Conservation (phyloP, 495 filamentous ascomycete species). For the Podospora sp. region DNA sequence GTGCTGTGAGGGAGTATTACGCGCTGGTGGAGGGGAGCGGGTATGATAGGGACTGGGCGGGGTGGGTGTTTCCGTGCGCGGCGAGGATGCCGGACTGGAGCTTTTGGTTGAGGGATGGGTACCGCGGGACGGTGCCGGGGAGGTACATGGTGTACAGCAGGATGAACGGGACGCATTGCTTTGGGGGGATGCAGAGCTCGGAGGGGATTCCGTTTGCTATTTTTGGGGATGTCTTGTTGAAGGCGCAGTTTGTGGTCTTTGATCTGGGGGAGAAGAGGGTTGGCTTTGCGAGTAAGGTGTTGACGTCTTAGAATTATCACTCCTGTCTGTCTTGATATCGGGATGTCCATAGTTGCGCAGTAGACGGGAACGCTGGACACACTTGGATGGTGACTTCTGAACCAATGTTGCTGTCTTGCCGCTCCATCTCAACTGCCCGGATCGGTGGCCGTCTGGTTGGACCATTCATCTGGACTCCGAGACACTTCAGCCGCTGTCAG, state of each 20-base stretch:
- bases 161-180: conserved; percentile 49
- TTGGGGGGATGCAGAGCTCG: conserved; percentile 64
- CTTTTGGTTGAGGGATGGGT: conserved; percentile 17
- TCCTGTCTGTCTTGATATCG: too few relatives aligned
- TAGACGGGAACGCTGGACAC: too few relatives aligned
- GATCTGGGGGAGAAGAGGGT: conserved; percentile 50
- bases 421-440: neutral
- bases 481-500: neutral
- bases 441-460: too few relatives aligned
- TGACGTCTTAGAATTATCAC: conserved; percentile 18
- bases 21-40: conserved; percentile 28
- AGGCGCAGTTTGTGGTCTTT: conserved; percentile 73
- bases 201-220: conserved; percentile 64
- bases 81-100: conserved; percentile 32
- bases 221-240: conserved; percentile 74
- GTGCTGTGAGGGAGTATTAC: conserved; percentile 9
- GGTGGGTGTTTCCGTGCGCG: conserved; percentile 68
- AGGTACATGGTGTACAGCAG: conserved; percentile 56
- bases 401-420: neutral
- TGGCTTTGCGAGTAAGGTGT: conserved; percentile 56
- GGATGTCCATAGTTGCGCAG: too few relatives aligned
- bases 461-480: neutral
- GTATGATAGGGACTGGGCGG: conserved; percentile 41
- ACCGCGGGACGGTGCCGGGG: conserved; percentile 26
- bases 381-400: neutral